Base-by-base conservation (phyloP, 2,329 filamentous ascomycete species). In the Lasiodiplodia sp. region DNA sequence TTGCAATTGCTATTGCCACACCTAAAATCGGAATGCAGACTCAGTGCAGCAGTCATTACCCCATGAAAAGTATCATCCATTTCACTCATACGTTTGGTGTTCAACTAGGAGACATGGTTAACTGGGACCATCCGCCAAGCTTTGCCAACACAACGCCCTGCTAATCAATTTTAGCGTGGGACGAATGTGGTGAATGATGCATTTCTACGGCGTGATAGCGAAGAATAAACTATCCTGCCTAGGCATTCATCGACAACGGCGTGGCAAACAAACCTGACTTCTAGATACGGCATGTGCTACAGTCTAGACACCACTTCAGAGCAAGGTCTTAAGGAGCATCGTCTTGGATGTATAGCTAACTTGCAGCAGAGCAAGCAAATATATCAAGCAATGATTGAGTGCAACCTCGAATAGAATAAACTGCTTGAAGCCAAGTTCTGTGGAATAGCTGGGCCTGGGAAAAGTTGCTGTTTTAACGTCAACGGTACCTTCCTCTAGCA, bases 41-140 rank as follows among this genome's bases (percentile, higher is more conserved):
- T 21, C n/a, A 10, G 10, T n/a, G 7, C 18, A n/a, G 7, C 7
- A 21, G 2, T 3, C 6, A 21, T 2, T 1, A 3, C n/a, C n/a
- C 18, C 6, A 21, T n/a, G 8, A n/a, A 2, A n/a, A 47, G 44
- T 47, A n/a, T 8, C 18, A 4, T 21, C 4, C 0, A 10, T 7
- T 47, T 3, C n/a, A 10, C 8, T 47, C 18, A 10, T 21, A 21
- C 12, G 44, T 21, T 21, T 8, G 8, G n/a, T 10, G 11, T 44
- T n/a, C 10, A 47, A 21, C 28, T 28, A 28, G 28, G 28, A 28
- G 28, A 34, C 31, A 34, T 34, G 31, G 31, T 34, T 34, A 34
- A 34, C 31, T 34, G 31, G 6, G 6, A 7, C 6, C 16, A n/a
- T 21, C n/a, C 7, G 44, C 44, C 44, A 47, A 47, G 44, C 44